These are phyloP conservation scores for Candida coleopterorum DNA, from an alignment of 805 yeast genomes.

Conservation along the genomic window DNA sequence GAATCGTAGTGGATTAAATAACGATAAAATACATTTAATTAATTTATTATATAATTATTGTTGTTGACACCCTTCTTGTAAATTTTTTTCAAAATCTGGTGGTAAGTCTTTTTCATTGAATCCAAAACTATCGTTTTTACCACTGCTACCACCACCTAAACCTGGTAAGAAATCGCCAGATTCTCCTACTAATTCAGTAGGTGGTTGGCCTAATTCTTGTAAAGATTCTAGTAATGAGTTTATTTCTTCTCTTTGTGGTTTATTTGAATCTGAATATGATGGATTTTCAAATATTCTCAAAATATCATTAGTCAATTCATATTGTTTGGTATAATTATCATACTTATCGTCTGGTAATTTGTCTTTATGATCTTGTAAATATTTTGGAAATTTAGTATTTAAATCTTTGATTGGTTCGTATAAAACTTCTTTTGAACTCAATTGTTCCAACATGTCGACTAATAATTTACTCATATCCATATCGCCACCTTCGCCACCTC, in stretches of 20 bases:
- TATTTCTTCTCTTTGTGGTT: slow-evolving; percentile 44
- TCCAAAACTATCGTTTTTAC: slow-evolving; percentile 34
- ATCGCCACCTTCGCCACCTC: slow-evolving; percentile 34
- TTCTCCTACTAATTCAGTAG: slow-evolving; percentile 66
- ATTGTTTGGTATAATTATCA: slow-evolving; percentile 57
- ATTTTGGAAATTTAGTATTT: slow-evolving; percentile 64
- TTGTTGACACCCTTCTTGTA: slow-evolving; percentile 57
- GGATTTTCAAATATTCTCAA: slow-evolving; percentile 63
- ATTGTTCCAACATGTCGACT: slow-evolving; percentile 71
- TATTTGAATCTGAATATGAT: slow-evolving; percentile 51
- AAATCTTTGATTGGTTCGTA: slow-evolving; percentile 87
- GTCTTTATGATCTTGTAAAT: slow-evolving; percentile 54
- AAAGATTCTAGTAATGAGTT: slow-evolving; percentile 58
- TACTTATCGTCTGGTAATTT: slow-evolving; percentile 43
- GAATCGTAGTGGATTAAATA: slow-evolving; percentile 29
- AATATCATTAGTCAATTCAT: slow-evolving; percentile 54
- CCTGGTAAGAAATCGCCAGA: slow-evolving; percentile 40
- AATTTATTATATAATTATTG: slow-evolving; percentile 11
- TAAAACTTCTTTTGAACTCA: slow-evolving; percentile 78
- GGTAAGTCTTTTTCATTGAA: slow-evolving; percentile 53
- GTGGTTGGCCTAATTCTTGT: slow-evolving; percentile 78
- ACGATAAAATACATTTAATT: too few relatives aligned
- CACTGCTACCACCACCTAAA: slow-evolving; percentile 30
- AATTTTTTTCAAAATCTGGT: slow-evolving; percentile 44
- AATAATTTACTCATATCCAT: slow-evolving; percentile 62